A percentile compares a stretch with the other conserved stretches of the same genome.
Conservation (phyloP, 2,329 filamentous ascomycete genomes). For the Aspergillus cejpii region DNA sequence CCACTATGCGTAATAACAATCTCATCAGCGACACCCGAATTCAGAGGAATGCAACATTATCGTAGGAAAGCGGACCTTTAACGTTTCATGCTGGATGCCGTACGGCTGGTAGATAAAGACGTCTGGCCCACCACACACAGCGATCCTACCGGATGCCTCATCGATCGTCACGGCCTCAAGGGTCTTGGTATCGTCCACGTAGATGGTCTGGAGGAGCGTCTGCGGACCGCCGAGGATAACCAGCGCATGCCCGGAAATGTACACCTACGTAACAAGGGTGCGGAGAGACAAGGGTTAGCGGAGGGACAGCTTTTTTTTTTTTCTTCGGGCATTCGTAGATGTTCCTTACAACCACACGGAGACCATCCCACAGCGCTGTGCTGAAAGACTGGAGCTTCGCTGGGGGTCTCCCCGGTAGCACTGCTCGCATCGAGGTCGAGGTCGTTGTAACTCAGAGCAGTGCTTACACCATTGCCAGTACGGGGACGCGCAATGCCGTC, state of each 20-base stretch:
- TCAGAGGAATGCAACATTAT: conserved; percentile 1
- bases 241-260: conserved; percentile 83
- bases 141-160: conserved; percentile 76
- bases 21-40: conserved; percentile 17
- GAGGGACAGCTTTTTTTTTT: too few species aligned
- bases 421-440: conserved; percentile 64
- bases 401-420: conserved; percentile 72
- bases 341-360: conserved; percentile 62
- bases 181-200: conserved; percentile 64
- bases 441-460: conserved; percentile 20
- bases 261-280: conserved; percentile 53
- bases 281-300: conserved; percentile 11
- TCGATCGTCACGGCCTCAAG: conserved; percentile 76
- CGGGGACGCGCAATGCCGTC: not conserved
- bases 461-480: conserved; percentile 34
- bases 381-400: conserved; percentile 70
- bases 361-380: conserved; percentile 65
- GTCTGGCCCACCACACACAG: conserved; percentile 59
- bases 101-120: conserved; percentile 75
- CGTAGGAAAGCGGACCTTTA: conserved; percentile 56
- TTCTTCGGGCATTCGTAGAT: too few species aligned
- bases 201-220: conserved; percentile 79
- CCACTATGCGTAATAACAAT: conserved; percentile 45
- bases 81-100: conserved; percentile 60
- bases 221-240: conserved; percentile 71